phyloP scores from a whole-genome alignment of 768 basidiomycete genomes.

The Fibroporia radiculosa region DNA sequence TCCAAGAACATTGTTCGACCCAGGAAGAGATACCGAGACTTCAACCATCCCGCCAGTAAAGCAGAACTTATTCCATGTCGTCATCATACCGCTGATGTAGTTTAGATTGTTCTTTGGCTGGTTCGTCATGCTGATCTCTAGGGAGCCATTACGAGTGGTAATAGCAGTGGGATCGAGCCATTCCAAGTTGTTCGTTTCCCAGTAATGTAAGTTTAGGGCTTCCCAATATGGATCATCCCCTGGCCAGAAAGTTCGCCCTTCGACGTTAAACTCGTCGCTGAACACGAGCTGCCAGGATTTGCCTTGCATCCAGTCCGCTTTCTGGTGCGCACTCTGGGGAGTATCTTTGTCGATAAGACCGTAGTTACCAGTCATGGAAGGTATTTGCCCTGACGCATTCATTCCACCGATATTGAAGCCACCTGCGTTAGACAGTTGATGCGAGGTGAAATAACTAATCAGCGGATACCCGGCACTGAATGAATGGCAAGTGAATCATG shows the following conservation, averaged over 20 bases:
- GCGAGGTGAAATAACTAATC: constrained; percentile 29
- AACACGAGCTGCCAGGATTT: constrained; percentile 58
- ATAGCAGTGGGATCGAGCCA: constrained; percentile 83
- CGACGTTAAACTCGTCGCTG: constrained; percentile 76
- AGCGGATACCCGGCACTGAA: constrained; percentile 38
- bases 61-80: constrained; percentile 78
- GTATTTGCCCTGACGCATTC: constrained; percentile 39
- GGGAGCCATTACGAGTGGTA: constrained; percentile 32
- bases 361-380: constrained; percentile 32
- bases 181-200: constrained; percentile 53
- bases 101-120: constrained; percentile 38
- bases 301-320: constrained; percentile 14
- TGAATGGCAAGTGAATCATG: background rate
- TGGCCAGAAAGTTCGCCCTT: constrained; percentile 63
- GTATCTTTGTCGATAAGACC: constrained; percentile 51
- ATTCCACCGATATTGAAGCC: constrained; percentile 39
- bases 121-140: constrained; percentile 46
- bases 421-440: constrained; percentile 26
- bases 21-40: constrained; percentile 55
- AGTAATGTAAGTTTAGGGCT: constrained; percentile 78
- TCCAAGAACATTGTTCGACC: constrained; percentile 42
- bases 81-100: constrained; percentile 43
- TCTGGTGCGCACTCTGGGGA: constrained; percentile 36
- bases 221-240: constrained; percentile 84
- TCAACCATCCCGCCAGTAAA: constrained; percentile 81